A percentile compares a stretch with the other conserved stretches of the same genome.
Conservation (phyloP, 2,329 filamentous ascomycete genomes). For the Fusarium pseudograminearum region DNA sequence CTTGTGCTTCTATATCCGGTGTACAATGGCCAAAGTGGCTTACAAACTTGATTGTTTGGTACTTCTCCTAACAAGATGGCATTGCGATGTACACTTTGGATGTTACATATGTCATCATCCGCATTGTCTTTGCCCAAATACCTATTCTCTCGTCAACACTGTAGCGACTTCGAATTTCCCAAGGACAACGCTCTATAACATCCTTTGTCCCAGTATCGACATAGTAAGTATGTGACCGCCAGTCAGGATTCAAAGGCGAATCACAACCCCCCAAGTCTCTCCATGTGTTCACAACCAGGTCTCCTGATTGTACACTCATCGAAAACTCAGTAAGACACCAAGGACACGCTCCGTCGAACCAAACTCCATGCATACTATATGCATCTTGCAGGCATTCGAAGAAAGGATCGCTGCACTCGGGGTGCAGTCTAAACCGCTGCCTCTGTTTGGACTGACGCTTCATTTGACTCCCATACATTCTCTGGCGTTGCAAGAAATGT, state of each 20-base stretch:
- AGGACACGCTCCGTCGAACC: background rate
- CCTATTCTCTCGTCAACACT: background rate
- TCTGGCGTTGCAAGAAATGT: background rate
- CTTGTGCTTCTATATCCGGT: background rate
- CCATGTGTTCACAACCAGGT: background rate
- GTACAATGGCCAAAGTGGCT: background rate
- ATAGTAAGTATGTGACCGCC: background rate
- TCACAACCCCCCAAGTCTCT: conserved; percentile 3
- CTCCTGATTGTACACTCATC: background rate
- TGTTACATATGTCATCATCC: too few species aligned
- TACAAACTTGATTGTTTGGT: background rate
- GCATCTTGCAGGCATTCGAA: background rate
- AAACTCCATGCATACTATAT: too few species aligned
- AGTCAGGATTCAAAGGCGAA: background rate
- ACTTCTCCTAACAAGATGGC: background rate
- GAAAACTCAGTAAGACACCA: conserved; percentile 16
- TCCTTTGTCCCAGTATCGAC: background rate
- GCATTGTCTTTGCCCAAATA: too few species aligned
- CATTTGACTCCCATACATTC: background rate
- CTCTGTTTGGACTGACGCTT: too few species aligned
- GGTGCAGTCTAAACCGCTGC: background rate
- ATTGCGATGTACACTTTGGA: background rate
- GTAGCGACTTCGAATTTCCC: conserved; percentile 2
- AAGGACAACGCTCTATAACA: background rate
- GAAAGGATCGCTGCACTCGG: background rate